These are phyloP conservation scores for Vachellia collinsii DNA, from an alignment of 306 rosid genomes.

Conservation along the genomic window DNA sequence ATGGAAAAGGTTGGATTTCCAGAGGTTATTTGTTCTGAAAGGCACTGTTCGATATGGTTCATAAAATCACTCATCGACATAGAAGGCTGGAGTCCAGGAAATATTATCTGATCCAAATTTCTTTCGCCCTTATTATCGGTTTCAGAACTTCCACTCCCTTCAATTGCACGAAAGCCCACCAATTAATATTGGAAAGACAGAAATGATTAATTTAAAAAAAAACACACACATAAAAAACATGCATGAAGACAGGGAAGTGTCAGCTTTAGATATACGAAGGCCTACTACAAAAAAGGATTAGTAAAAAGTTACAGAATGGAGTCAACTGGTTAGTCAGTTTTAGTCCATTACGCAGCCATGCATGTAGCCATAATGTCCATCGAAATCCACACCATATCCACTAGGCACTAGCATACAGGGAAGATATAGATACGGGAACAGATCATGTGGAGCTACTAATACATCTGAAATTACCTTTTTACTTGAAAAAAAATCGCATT, in stretches of 20 bases:
- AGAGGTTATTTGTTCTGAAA: conserved; percentile 72
- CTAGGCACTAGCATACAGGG: background rate
- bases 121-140: conserved; percentile 48
- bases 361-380: background rate
- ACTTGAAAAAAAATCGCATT: background rate
- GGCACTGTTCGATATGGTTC: conserved; percentile 70
- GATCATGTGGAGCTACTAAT: background rate
- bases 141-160: conserved; percentile 68
- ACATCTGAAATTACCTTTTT: background rate
- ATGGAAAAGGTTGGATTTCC: conserved; percentile 48
- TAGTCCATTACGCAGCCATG: background rate
- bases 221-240: background rate
- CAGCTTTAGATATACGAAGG: background rate
- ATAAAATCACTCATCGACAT: conserved; percentile 79
- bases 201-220: conserved; percentile 24
- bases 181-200: conserved; percentile 37
- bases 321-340: background rate
- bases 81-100: conserved; percentile 73
- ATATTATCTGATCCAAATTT: conserved; percentile 67
- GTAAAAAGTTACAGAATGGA: background rate
- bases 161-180: conserved; percentile 56
- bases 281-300: background rate
- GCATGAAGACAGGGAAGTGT: background rate
- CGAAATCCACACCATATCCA: conserved; percentile 3
- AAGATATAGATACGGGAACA: background rate